Percentiles rank a stretch among this genome's conserved stretches.
Evolutionary conservation across 2,329 filamentous ascomycete genomes (phyloP).

Genomic region (Ophiostoma perfectum): DNA sequence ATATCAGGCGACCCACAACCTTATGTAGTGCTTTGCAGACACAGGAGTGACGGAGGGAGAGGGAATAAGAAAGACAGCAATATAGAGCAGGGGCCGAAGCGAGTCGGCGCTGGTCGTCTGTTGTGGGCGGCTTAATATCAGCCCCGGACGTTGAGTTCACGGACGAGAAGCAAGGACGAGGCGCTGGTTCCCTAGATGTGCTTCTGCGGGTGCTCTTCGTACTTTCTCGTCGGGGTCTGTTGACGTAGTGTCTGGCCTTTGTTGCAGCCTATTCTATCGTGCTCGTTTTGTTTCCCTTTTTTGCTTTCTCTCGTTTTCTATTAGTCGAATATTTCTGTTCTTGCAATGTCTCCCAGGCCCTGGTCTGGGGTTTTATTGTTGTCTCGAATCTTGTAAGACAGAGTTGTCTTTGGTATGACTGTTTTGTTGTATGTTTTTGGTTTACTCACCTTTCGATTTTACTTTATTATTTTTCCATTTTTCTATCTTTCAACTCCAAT

Average conservation of each 20-base stretch:
- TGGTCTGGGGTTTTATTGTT: not conserved
- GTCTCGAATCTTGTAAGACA: not conserved
- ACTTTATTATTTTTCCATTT: no score
- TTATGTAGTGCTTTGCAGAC: not conserved
- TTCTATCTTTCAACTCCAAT: not conserved
- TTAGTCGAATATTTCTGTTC: not conserved
- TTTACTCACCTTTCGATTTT: not conserved
- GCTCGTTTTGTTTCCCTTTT: not conserved
- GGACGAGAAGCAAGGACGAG: not conserved
- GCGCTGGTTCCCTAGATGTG: not conserved
- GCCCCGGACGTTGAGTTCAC: not conserved
- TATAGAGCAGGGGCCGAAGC: constrained; percentile 8
- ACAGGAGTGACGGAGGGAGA: no score
- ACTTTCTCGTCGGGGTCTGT: no score
- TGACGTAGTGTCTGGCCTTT: no score
- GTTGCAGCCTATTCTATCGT: not conserved
- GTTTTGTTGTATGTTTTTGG: not conserved
- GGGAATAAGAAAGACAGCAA: no score
- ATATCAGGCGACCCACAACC: not conserved
- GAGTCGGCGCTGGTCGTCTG: constrained; percentile 2
- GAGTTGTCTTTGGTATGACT: not conserved
- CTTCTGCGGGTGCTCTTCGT: no score
- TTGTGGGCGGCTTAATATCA: not conserved
- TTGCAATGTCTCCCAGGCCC: not conserved
- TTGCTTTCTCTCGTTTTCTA: not conserved